Evolutionary conservation across 2,329 filamentous ascomycete genomes (phyloP).

Genomic region (Teratosphaeria pseudoeucalypti): DNA sequence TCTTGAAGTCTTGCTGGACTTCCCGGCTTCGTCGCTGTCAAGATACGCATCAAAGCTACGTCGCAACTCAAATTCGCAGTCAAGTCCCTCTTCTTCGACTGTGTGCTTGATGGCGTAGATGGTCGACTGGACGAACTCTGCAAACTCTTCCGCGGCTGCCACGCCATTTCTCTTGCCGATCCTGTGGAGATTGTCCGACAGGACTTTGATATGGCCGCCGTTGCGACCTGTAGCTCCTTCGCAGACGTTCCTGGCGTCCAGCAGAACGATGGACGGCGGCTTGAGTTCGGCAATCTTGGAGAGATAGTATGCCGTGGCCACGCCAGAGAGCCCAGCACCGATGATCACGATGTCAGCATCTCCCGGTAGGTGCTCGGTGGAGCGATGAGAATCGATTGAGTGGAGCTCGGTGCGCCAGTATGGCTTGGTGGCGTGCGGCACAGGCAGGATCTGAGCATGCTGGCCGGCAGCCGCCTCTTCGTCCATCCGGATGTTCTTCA

Average conservation of each 20-base stretch:
- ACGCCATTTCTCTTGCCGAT: conserved; percentile 13
- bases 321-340: conserved; percentile 18
- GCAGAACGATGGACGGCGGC: conserved; percentile 11
- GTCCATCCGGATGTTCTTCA: background rate
- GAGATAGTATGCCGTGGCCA: conserved; percentile 16
- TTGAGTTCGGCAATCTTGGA: background rate
- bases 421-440: conserved; percentile 16
- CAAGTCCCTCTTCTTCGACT: conserved; percentile 30
- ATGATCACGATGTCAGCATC: conserved; percentile 18
- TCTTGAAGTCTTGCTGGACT: conserved; percentile 3
- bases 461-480: background rate
- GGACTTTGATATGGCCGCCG: conserved; percentile 10
- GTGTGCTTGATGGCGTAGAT: conserved; percentile 24
- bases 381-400: conserved; percentile 46
- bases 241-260: conserved; percentile 20
- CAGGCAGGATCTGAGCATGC: conserved; percentile 6
- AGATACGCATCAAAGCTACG: conserved; percentile 32
- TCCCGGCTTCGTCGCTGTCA: conserved; percentile 11
- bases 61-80: conserved; percentile 37
- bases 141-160: conserved; percentile 20
- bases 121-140: conserved; percentile 23
- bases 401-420: conserved; percentile 37
- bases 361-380: conserved; percentile 44
- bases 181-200: conserved; percentile 2
- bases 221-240: conserved; percentile 21